Percentiles rank a stretch among this genome's conserved stretches.
Evolutionary conservation across 2,329 filamentous ascomycete species (phyloP).

Genomic region (Cladosporium sp.): DNA sequence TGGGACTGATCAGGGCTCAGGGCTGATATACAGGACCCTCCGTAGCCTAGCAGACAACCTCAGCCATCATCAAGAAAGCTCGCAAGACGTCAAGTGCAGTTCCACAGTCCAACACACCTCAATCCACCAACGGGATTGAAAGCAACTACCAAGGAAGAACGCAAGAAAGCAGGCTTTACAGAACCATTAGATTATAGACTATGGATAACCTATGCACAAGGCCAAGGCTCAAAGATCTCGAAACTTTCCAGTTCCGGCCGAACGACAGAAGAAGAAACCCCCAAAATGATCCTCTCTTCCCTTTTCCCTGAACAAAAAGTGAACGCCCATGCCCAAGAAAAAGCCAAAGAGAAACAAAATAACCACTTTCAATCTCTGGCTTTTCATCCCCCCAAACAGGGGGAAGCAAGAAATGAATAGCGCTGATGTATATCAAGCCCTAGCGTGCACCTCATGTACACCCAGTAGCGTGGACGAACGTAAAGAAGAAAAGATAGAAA

Average conservation of each 20-base stretch:
- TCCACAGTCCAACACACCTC: too few species aligned
- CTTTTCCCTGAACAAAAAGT: background rate
- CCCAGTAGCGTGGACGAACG: background rate
- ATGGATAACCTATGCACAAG: conserved; percentile 8
- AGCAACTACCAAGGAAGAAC: too few species aligned
- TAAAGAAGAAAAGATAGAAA: background rate
- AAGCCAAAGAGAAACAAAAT: background rate
- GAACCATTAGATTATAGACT: conserved; percentile 11
- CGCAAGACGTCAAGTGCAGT: too few species aligned
- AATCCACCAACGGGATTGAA: too few species aligned
- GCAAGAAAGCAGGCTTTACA: background rate
- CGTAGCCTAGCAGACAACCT: background rate
- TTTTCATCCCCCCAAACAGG: background rate
- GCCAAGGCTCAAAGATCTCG: background rate
- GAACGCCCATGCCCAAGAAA: background rate
- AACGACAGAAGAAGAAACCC: background rate
- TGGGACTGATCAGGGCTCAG: background rate
- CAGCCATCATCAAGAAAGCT: background rate
- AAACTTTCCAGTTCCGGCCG: background rate
- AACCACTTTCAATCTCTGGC: background rate
- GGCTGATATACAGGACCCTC: background rate
- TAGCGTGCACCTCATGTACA: conserved; percentile 7
- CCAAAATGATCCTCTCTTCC: background rate
- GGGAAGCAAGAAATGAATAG: background rate
- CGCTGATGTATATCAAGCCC: background rate